A percentile compares a stretch with the other conserved stretches of the same genome.
These are phyloP conservation scores for Suillus subluteus DNA, from an alignment of 768 basidiomycete species.

Conservation along the genomic window DNA sequence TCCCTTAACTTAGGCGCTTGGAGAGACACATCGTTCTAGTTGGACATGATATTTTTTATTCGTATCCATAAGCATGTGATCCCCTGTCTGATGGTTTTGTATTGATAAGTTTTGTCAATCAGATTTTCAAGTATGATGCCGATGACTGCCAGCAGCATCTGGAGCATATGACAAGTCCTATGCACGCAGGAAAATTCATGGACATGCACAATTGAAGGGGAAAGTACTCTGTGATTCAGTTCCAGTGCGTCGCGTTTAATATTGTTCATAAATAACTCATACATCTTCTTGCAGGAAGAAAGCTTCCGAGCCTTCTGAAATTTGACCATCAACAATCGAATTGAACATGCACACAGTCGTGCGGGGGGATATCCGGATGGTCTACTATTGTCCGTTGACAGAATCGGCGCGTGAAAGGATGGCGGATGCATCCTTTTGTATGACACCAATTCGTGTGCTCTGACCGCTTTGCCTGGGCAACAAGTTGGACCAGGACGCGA, in stretches of 20 bases:
- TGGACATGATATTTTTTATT: background rate
- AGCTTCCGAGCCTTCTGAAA: too few relatives aligned
- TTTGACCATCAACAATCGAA: background rate
- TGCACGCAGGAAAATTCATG: too few relatives aligned
- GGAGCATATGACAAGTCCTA: too few relatives aligned
- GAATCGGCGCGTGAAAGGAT: background rate
- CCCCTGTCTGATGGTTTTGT: background rate
- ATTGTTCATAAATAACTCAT: too few relatives aligned
- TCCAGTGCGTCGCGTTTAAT: too few relatives aligned
- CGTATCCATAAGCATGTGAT: background rate
- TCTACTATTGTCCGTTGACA: background rate
- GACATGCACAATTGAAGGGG: too few relatives aligned
- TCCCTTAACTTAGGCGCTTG: background rate
- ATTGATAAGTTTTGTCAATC: constrained; percentile 2
- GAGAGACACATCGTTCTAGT: background rate
- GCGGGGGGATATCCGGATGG: background rate
- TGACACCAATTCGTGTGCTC: background rate
- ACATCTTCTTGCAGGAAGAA: too few relatives aligned
- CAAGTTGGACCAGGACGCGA: background rate
- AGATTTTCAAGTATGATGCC: background rate
- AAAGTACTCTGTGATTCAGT: too few relatives aligned
- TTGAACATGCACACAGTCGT: background rate
- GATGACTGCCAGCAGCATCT: background rate
- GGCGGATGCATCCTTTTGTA: background rate
- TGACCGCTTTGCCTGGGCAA: background rate